These are phyloP conservation scores for Alternaria consortialis DNA, from an alignment of 2,329 filamentous ascomycete genomes.

Conservation along the genomic window DNA sequence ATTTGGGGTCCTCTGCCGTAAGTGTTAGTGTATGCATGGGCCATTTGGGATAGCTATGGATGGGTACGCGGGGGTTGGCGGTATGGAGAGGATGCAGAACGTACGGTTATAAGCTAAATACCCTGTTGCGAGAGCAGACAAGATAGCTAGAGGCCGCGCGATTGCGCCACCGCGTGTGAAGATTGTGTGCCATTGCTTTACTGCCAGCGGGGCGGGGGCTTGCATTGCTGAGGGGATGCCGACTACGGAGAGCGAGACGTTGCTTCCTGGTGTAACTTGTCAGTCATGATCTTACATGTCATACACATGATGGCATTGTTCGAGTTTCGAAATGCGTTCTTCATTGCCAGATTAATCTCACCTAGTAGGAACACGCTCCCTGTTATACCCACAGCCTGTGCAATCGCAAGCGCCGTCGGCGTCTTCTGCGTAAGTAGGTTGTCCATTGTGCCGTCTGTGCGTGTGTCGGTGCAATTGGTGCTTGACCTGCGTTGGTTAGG, in stretches of 20 bases:
- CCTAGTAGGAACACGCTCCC: conserved; percentile 58
- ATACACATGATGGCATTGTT: neutral
- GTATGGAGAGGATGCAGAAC: neutral
- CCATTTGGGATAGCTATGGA: neutral
- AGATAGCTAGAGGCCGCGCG: conserved; percentile 53
- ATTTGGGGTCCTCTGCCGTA: conserved; percentile 35
- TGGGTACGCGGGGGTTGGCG: conserved; percentile 10
- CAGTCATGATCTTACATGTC: neutral
- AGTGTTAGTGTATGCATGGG: neutral
- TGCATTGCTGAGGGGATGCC: conserved; percentile 64
- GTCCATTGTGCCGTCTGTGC: conserved; percentile 26
- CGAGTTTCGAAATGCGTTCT: neutral
- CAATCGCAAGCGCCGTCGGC: conserved; percentile 53
- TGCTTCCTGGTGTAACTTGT: conserved; percentile 4
- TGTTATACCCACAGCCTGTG: conserved; percentile 63
- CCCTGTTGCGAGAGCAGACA: conserved; percentile 55
- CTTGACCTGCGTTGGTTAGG: neutral
- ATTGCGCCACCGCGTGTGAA: conserved; percentile 53
- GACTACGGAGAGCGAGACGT: conserved; percentile 51
- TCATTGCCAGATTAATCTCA: conserved; percentile 22
- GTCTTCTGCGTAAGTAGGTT: conserved; percentile 35
- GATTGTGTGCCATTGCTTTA: conserved; percentile 63
- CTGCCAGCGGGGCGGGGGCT: conserved; percentile 64
- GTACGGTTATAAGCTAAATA: conserved; percentile 59
- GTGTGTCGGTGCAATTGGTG: neutral